Percentiles rank a stretch among this genome's conserved stretches.
These are phyloP conservation scores for Lachnellula arida DNA, from an alignment of 2,329 filamentous ascomycete genomes.

Conservation along the genomic window DNA sequence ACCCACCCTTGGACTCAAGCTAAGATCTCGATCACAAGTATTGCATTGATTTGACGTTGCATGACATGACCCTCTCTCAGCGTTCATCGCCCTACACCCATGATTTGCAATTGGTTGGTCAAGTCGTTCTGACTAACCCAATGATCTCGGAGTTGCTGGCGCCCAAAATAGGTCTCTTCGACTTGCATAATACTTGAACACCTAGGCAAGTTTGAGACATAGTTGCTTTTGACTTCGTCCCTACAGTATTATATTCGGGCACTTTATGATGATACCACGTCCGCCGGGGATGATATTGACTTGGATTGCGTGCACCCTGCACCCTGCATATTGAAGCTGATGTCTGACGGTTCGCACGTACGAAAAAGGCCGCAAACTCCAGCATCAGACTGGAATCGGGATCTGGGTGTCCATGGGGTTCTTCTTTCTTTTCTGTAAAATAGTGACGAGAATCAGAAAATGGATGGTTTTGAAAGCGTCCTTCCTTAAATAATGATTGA, in stretches of 20 bases:
- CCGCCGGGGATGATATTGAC: not conserved
- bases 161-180: not conserved
- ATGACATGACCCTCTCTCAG: slow-evolving; percentile 23
- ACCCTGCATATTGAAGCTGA: not conserved
- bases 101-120: slow-evolving; percentile 17
- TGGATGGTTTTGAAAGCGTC: not conserved
- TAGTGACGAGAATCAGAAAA: not conserved
- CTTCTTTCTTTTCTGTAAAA: not conserved
- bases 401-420: not conserved
- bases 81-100: slow-evolving; percentile 17
- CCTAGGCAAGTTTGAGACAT: not conserved
- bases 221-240: not conserved
- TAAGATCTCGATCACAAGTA: slow-evolving; percentile 15
- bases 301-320: not conserved
- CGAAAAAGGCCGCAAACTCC: not conserved
- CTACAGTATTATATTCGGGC: not conserved
- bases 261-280: too few relatives aligned
- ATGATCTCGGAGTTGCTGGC: not conserved
- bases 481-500: not conserved
- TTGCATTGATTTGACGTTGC: slow-evolving; percentile 25
- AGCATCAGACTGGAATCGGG: not conserved
- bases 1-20: not conserved
- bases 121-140: not conserved
- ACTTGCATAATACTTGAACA: slow-evolving; percentile 6
- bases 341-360: not conserved